phyloP scores from a whole-genome alignment of 129 eudicot species.

The Tanacetum coccineum region DNA sequence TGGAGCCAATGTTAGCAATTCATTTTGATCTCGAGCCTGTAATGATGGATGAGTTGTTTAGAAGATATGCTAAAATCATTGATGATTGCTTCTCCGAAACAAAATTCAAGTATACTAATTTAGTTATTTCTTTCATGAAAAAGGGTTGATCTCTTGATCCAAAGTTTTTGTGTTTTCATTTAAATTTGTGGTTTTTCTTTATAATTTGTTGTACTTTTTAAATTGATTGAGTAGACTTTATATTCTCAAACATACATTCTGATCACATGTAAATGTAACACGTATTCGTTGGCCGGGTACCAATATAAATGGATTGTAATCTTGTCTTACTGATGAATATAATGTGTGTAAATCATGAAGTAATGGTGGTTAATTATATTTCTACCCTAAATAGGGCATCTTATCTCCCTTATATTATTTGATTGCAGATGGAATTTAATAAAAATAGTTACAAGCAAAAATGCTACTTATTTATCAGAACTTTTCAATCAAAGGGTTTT shows the following conservation, averaged over 20 bases:
- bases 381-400: too few relatives aligned
- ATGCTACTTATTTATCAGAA: too few relatives aligned
- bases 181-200: neutral
- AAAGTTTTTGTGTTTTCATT: neutral
- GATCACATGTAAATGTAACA: neutral
- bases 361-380: too few relatives aligned
- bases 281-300: too few relatives aligned
- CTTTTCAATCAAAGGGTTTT: too few relatives aligned
- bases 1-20: slow-evolving; percentile 50
- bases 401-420: too few relatives aligned
- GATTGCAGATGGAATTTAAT: too few relatives aligned
- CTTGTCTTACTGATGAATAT: too few relatives aligned
- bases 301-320: too few relatives aligned
- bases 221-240: neutral
- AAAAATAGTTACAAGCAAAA: too few relatives aligned
- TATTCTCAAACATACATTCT: neutral
- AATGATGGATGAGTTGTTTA: slow-evolving; percentile 46
- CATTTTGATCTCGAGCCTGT: slow-evolving; percentile 45
- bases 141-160: slow-evolving; percentile 7
- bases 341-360: too few relatives aligned
- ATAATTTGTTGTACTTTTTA: neutral
- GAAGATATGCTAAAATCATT: slow-evolving; percentile 34
- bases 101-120: slow-evolving; percentile 22
- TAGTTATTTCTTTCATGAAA: slow-evolving; percentile 38
- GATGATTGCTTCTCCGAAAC: slow-evolving; percentile 26